Percentiles rank a stretch among this genome's conserved stretches.
Evolutionary conservation across 2,329 filamentous ascomycete species (phyloP).

Genomic region (Stagonosporopsis tanaceti): DNA sequence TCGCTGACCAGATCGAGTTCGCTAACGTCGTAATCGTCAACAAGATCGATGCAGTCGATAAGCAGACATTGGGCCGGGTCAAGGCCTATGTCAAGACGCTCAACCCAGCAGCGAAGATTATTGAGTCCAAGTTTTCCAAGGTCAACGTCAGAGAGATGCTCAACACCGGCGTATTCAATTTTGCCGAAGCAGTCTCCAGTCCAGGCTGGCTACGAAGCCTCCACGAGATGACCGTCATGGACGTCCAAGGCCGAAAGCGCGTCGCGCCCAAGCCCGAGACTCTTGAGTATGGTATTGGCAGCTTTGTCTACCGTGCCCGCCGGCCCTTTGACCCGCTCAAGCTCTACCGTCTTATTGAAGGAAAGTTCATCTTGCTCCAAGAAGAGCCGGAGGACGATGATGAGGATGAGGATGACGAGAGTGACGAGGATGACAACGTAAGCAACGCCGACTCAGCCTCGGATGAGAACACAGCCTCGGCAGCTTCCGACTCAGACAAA

Average conservation of each 20-base stretch:
- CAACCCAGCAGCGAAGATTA: conserved; percentile 71
- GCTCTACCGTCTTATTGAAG: conserved; percentile 52
- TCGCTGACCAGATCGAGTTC: conserved; percentile 81
- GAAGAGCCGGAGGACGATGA: conserved; percentile 47
- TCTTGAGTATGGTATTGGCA: conserved; percentile 75
- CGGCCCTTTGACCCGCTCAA: conserved; percentile 53
- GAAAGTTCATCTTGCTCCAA: conserved; percentile 54
- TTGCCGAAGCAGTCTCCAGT: conserved; percentile 69
- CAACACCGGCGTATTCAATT: conserved; percentile 70
- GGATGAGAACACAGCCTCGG: conserved; percentile 23
- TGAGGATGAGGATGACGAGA: conserved; percentile 40
- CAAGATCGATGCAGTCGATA: conserved; percentile 70
- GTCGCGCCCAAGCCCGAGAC: conserved; percentile 74
- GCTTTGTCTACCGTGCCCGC: conserved; percentile 71
- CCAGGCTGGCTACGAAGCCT: conserved; percentile 76
- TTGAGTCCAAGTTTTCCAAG: conserved; percentile 67
- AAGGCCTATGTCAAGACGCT: conserved; percentile 65
- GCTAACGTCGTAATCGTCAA: conserved; percentile 77
- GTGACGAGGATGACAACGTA: conserved; percentile 27
- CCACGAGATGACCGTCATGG: conserved; percentile 70
- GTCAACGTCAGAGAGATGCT: conserved; percentile 70
- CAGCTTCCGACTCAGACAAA: conserved; percentile 27
- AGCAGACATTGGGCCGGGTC: conserved; percentile 57
- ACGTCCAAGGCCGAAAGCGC: conserved; percentile 62
- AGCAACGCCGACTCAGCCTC: conserved; percentile 27